phyloP scores from a whole-genome alignment of 352 stramenopile genomes.

The Aphanomyces invadans region DNA sequence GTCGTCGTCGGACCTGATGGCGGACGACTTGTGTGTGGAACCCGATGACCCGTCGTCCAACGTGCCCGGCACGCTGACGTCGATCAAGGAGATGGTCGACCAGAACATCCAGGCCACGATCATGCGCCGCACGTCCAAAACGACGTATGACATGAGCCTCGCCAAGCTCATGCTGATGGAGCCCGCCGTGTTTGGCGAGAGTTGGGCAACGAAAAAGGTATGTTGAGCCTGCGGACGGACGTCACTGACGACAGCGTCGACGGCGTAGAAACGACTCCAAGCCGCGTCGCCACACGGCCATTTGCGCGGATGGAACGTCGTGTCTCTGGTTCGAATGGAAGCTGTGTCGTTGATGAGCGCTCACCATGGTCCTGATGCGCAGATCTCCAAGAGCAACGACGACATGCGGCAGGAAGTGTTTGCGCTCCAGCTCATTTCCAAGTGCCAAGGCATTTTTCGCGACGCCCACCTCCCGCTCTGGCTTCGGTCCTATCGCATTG shows the following conservation, averaged over 20 bases:
- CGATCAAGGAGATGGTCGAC: slow-evolving; percentile 50
- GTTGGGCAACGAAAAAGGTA: slow-evolving; percentile 91
- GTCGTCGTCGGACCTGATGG: slow-evolving; percentile 29
- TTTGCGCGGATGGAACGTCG: slow-evolving; percentile 88
- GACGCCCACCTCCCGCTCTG: slow-evolving; percentile 89
- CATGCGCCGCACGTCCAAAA: slow-evolving; percentile 52
- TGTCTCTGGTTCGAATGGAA: slow-evolving; percentile 86
- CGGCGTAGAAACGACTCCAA: slow-evolving; percentile 67
- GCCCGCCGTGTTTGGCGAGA: slow-evolving; percentile 83
- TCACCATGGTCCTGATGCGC: background rate
- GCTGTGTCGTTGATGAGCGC: slow-evolving; percentile 20
- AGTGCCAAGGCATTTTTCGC: slow-evolving; percentile 89
- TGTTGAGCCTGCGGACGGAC: background rate
- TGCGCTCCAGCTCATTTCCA: slow-evolving; percentile 92
- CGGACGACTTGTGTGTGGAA: no score
- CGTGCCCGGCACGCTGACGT: slow-evolving; percentile 39
- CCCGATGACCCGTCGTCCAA: slow-evolving; percentile 38
- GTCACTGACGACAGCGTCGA: background rate
- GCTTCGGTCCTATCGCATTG: slow-evolving; percentile 90
- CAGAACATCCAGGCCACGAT: slow-evolving; percentile 30
- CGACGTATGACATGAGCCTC: slow-evolving; percentile 56
- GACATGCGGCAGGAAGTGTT: slow-evolving; percentile 95
- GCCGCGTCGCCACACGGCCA: slow-evolving; percentile 76
- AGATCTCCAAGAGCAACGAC: slow-evolving; percentile 96
- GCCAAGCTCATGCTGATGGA: slow-evolving; percentile 51